phyloP scores from a whole-genome alignment of 768 basidiomycete species.

The Suillus subluteus region DNA sequence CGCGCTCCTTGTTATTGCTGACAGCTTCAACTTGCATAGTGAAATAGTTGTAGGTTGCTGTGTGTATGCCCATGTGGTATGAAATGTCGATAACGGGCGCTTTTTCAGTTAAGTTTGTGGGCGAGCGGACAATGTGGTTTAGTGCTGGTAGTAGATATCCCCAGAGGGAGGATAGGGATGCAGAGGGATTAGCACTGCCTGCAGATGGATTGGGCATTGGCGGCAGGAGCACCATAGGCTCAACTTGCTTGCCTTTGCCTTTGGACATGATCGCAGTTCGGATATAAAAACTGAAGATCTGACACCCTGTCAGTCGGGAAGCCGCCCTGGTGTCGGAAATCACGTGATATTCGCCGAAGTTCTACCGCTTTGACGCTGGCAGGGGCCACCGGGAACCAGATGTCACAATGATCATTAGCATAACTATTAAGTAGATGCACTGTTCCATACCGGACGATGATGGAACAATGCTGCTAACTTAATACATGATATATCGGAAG shows the following conservation, averaged over 20 bases:
- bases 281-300: conserved; percentile 2
- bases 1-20: conserved; percentile 36
- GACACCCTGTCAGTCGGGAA: conserved; percentile 1
- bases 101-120: conserved; percentile 60
- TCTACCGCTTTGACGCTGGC: not conserved
- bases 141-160: conserved; percentile 74
- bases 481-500: not conserved
- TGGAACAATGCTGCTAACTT: not conserved
- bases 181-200: conserved; percentile 74
- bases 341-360: not conserved
- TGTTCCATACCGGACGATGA: not conserved
- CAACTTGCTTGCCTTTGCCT: conserved; percentile 34
- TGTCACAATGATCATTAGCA: not conserved
- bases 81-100: conserved; percentile 72
- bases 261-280: conserved; percentile 28
- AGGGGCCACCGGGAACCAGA: not conserved
- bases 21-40: conserved; percentile 58
- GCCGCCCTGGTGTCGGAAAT: not conserved
- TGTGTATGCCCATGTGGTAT: conserved; percentile 79
- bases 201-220: conserved; percentile 56
- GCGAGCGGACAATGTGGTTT: conserved; percentile 76
- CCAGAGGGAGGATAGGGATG: conserved; percentile 74
- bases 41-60: conserved; percentile 83
- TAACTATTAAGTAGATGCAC: not conserved
- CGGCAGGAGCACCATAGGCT: conserved; percentile 27